phyloP scores from a whole-genome alignment of 495 filamentous ascomycete species.

The Xylaria scruposa region DNA sequence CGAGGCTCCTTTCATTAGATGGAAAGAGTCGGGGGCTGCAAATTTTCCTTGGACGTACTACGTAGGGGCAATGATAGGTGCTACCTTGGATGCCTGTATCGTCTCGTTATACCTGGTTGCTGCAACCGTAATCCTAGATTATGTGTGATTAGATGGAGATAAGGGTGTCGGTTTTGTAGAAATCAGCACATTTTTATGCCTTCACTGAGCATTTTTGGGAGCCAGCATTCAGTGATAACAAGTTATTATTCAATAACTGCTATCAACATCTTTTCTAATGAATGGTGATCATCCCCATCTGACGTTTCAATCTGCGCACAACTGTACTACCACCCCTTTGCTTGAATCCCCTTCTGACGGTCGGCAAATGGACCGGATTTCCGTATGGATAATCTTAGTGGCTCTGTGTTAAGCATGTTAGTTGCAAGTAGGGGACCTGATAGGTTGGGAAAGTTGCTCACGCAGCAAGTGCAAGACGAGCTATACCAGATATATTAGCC shows the following conservation, averaged over 20 bases:
- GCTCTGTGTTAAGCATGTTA: not conserved
- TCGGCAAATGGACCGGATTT: not conserved
- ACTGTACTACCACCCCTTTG: not conserved
- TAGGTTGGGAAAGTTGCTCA: constrained; percentile 1
- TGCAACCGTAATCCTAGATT: not conserved
- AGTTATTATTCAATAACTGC: not conserved
- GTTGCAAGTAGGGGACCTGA: not conserved
- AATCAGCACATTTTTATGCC: not conserved
- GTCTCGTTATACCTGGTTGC: not conserved
- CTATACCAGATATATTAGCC: constrained; percentile 9
- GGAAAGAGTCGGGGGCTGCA: not conserved
- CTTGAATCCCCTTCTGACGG: not conserved
- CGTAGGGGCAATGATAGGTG: not conserved
- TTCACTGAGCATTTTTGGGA: not conserved
- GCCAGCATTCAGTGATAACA: not conserved
- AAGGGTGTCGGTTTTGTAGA: not conserved
- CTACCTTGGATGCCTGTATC: not conserved
- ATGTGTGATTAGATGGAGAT: no score
- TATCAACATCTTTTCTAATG: not conserved
- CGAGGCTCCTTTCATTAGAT: not conserved
- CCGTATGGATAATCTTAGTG: not conserved
- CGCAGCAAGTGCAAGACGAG: constrained; percentile 21
- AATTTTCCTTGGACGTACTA: not conserved
- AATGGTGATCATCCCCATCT: not conserved
- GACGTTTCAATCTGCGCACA: not conserved